These are phyloP conservation scores for Yamadazyma mexicana DNA, from an alignment of 1,139 yeast genomes.

Conservation along the genomic window DNA sequence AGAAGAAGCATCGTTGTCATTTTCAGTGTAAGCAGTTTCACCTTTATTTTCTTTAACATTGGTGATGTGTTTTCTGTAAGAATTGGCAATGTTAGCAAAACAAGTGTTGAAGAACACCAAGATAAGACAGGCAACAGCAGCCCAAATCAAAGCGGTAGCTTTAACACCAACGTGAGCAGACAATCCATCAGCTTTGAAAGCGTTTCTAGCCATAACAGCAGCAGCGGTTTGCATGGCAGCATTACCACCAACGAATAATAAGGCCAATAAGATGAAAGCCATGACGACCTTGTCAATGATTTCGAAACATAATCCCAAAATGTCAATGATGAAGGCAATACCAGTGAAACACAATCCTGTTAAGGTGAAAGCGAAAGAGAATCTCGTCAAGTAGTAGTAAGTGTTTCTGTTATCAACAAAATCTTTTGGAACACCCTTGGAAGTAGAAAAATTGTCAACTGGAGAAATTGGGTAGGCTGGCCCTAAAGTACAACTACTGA, in stretches of 20 bases:
- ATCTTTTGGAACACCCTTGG: slow-evolving; percentile 49
- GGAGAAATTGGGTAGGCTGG: slow-evolving; percentile 74
- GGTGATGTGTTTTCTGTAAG: slow-evolving; percentile 46
- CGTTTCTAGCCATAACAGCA: slow-evolving; percentile 61
- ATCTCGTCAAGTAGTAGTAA: slow-evolving; percentile 68
- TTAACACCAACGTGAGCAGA: slow-evolving; percentile 54
- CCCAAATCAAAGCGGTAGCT: slow-evolving; percentile 68
- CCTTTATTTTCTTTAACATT: slow-evolving; percentile 29
- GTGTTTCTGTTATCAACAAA: slow-evolving; percentile 58
- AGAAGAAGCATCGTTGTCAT: slow-evolving; percentile 43
- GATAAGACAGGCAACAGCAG: slow-evolving; percentile 55
- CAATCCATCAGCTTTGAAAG: slow-evolving; percentile 50
- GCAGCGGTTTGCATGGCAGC: slow-evolving; percentile 70
- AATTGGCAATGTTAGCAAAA: slow-evolving; percentile 49
- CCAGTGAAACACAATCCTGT: slow-evolving; percentile 57
- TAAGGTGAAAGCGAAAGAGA: slow-evolving; percentile 65
- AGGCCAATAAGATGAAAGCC: slow-evolving; percentile 51
- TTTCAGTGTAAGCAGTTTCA: slow-evolving; percentile 13
- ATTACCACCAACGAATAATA: slow-evolving; percentile 57
- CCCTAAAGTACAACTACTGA: slow-evolving; percentile 45
- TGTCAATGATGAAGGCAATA: slow-evolving; percentile 39
- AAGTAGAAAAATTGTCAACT: slow-evolving; percentile 62
- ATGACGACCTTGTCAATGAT: slow-evolving; percentile 56
- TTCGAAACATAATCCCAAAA: slow-evolving; percentile 46
- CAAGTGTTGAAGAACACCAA: slow-evolving; percentile 57